Evolutionary conservation across 1,284 basidiomycete genomes (phyloP), one percentile per base, ranked within the genome.

Genomic region (Moniliella sp.): DNA sequence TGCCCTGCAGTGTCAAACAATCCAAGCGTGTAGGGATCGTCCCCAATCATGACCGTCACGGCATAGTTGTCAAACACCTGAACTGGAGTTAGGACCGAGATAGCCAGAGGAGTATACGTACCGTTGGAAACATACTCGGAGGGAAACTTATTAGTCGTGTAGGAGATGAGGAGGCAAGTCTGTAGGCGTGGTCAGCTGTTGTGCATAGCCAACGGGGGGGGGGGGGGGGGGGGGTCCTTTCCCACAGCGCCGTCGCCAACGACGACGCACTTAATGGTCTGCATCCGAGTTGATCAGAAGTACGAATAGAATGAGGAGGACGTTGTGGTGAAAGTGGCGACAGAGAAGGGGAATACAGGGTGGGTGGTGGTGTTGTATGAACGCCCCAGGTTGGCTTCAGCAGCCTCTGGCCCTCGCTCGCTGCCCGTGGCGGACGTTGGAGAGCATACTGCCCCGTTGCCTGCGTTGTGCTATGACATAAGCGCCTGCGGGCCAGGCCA

Each of bases 181-280:
- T 93, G 65, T 34, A 25, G 39, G 33, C 7, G 27, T 16, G 14
- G 18, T n/a, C n/a, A n/a, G n/a, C n/a, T n/a, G n/a, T n/a, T n/a
- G n/a, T 23, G n/a, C 8, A 23, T 25, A 8, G n/a, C 8, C 8
- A 25, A 25, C 21, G 21, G 15, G 29, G 23, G 23, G 29, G 8
- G 18, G 29, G 5, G 23, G 23, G 5, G 9, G 11, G 29, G n/a
- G n/a, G n/a, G n/a, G n/a, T n/a, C n/a, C 80, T 97, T 97, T 69
- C 88, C 88, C 55, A 97, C 88, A 51, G 91, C 88, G 78, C 88
- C 88, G 69, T 97, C 88, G 63, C 88, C 88, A 46, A 97, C 88
- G 46, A 94, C 86, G 58, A 94, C 88, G 69, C 81, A 80, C 81
- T 62, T 61, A 45, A 58, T 61, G 32, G 57, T 58, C 40, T 61